phyloP scores from a whole-genome alignment of 2,329 filamentous ascomycete species.

The Coniochaeta hoffmannii region DNA sequence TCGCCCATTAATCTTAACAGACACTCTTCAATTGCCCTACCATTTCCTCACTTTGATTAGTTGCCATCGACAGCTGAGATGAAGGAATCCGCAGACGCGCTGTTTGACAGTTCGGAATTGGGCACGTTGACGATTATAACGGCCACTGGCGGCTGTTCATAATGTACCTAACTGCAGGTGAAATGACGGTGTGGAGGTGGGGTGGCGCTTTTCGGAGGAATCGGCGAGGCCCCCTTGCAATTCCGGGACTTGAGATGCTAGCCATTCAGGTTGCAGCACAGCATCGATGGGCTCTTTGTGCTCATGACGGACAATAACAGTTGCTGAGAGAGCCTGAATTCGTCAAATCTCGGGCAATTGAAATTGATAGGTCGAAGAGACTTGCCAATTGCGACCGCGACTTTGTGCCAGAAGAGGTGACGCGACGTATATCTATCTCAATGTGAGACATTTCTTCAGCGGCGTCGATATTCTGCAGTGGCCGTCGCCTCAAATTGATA shows the following conservation, averaged over 20 bases:
- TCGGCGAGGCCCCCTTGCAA: constrained; percentile 1
- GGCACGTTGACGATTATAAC: not conserved
- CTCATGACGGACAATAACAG: not conserved
- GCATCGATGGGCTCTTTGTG: not conserved
- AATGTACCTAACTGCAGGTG: too few species aligned
- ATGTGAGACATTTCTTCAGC: not conserved
- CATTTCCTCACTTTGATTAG: not conserved
- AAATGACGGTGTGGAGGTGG: not conserved
- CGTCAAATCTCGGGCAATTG: not conserved
- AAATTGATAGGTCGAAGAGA: not conserved
- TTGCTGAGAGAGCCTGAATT: not conserved
- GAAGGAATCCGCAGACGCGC: not conserved
- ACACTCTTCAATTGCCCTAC: not conserved
- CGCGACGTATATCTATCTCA: not conserved
- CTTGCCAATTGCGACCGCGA: not conserved
- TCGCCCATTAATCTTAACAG: not conserved
- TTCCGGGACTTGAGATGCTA: constrained; percentile 2
- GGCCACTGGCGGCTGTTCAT: not conserved
- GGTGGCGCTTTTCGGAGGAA: not conserved
- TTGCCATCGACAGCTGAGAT: not conserved
- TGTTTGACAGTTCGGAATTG: not conserved
- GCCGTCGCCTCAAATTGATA: not conserved
- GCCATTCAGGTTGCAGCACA: not conserved
- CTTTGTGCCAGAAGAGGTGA: not conserved
- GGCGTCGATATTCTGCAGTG: not conserved